Conservation (phyloP, 2,329 filamentous ascomycete genomes). For the Chrysoporthe deuterocubensis region DNA sequence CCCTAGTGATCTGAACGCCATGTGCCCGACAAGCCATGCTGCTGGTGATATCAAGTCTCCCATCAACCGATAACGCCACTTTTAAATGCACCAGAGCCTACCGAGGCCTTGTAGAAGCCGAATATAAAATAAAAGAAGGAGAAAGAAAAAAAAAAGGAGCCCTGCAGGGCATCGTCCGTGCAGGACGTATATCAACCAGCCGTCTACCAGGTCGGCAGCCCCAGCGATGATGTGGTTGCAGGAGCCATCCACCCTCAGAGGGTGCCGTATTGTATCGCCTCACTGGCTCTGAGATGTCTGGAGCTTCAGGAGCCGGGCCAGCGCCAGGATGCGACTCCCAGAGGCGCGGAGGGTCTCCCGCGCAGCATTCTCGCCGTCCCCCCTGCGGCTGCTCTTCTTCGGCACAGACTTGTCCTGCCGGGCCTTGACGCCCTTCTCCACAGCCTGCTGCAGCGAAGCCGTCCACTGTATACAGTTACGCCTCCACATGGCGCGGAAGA, state of each 20-base stretch:
- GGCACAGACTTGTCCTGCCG: slow-evolving; percentile 51
- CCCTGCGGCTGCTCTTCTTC: slow-evolving; percentile 41
- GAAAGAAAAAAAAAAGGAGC: too few species aligned
- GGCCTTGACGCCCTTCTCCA: slow-evolving; percentile 52
- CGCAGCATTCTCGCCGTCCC: slow-evolving; percentile 22
- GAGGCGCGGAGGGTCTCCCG: slow-evolving; percentile 27
- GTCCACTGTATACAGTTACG: slow-evolving; percentile 42
- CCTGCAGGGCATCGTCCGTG: not conserved
- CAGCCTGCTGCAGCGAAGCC: slow-evolving; percentile 43
- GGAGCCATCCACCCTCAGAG: not conserved
- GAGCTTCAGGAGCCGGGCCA: slow-evolving; percentile 15
- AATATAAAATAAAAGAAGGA: too few species aligned
- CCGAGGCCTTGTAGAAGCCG: not conserved
- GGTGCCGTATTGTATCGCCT: not conserved
- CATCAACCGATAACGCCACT: slow-evolving; percentile 7
- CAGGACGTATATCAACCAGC: not conserved
- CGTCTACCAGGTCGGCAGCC: not conserved
- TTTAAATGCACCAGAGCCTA: not conserved
- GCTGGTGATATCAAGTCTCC: not conserved
- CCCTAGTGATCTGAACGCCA: slow-evolving; percentile 12
- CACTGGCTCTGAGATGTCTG: slow-evolving; percentile 1
- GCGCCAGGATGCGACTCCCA: slow-evolving; percentile 19
- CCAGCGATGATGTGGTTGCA: slow-evolving; percentile 1
- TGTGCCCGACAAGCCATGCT: not conserved
- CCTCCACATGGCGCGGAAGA: slow-evolving; percentile 59